A percentile compares a stretch with the other conserved stretches of the same genome.
Conservation (phyloP, 129 eudicot species). For the Lactuca sativa region DNA sequence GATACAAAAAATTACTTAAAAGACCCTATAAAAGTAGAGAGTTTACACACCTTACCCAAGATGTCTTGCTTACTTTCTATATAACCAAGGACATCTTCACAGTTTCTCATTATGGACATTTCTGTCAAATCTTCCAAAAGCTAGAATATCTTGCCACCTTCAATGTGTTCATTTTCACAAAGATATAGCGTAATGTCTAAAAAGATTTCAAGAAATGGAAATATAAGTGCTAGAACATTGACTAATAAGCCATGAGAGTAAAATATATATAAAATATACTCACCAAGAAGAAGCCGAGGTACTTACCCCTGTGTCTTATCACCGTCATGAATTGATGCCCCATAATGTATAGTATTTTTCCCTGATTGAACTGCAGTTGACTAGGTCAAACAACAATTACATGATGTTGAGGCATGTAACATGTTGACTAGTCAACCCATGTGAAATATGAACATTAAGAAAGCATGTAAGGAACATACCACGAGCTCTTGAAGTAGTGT, state of each 20-base stretch:
- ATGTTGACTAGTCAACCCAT: slow-evolving; percentile 1
- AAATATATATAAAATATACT: slow-evolving; percentile 11
- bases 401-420: not conserved
- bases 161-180: slow-evolving; percentile 95
- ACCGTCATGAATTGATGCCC: slow-evolving; percentile 66
- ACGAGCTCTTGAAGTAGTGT: slow-evolving; percentile 88
- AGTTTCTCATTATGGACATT: slow-evolving; percentile 97
- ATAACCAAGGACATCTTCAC: slow-evolving; percentile 89
- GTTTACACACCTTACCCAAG: slow-evolving; percentile 71
- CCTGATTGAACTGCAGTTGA: slow-evolving; percentile 80
- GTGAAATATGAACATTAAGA: slow-evolving; percentile 4
- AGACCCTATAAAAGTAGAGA: slow-evolving; percentile 12
- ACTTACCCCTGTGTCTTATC: slow-evolving; percentile 67
- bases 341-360: slow-evolving; percentile 72
- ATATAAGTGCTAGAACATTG: slow-evolving; percentile 6
- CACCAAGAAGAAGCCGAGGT: slow-evolving; percentile 95
- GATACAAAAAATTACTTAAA: not conserved
- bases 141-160: slow-evolving; percentile 97
- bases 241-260: not conserved
- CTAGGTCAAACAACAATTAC: slow-evolving; percentile 40
- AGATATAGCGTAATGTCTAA: slow-evolving; percentile 89
- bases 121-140: slow-evolving; percentile 95
- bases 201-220: not conserved
- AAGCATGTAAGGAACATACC: slow-evolving; percentile 47
- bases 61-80: slow-evolving; percentile 97